Conservation (phyloP, 129 eudicot genomes). For the Chrysanthemum lavandulifolium region DNA sequence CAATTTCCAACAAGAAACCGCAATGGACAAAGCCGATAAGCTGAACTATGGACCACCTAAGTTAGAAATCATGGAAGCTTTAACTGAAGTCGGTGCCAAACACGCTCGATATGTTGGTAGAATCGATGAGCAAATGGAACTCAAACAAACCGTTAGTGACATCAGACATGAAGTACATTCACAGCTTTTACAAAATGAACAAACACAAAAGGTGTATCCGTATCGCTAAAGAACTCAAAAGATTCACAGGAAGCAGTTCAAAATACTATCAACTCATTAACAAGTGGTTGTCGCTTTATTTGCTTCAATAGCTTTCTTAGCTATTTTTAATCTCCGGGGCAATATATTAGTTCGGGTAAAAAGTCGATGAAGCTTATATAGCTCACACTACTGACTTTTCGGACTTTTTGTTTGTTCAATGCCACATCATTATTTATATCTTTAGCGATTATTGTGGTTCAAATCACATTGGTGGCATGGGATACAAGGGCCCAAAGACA, state of each 20-base stretch:
- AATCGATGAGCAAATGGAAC: constrained; percentile 72
- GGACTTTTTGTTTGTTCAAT: constrained; percentile 68
- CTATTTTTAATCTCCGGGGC: constrained; percentile 84
- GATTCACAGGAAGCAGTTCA: constrained; percentile 95
- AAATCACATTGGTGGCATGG: constrained; percentile 89
- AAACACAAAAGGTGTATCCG: constrained; percentile 86
- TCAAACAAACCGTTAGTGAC: constrained; percentile 87
- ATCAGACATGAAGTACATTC: constrained; percentile 93
- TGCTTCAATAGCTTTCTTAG: constrained; percentile 92
- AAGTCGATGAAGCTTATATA: constrained; percentile 57
- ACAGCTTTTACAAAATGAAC: constrained; percentile 86
- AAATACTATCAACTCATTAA: constrained; percentile 83
- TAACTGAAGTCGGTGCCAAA: constrained; percentile 77
- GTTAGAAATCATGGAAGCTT: constrained; percentile 63
- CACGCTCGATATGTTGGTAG: constrained; percentile 68
- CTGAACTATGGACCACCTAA: constrained; percentile 77
- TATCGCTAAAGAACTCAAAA: constrained; percentile 82
- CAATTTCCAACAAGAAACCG: constrained; percentile 74
- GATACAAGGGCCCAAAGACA: constrained; percentile 88
- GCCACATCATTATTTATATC: constrained; percentile 83
- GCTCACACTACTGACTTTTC: constrained; percentile 61
- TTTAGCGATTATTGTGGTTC: constrained; percentile 89
- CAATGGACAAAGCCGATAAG: constrained; percentile 88
- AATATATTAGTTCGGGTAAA: constrained; percentile 38
- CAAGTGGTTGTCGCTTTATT: constrained; percentile 82